Evolutionary conservation across 2,329 filamentous ascomycete species (phyloP).

Genomic region (Scedosporium aurantiacum): DNA sequence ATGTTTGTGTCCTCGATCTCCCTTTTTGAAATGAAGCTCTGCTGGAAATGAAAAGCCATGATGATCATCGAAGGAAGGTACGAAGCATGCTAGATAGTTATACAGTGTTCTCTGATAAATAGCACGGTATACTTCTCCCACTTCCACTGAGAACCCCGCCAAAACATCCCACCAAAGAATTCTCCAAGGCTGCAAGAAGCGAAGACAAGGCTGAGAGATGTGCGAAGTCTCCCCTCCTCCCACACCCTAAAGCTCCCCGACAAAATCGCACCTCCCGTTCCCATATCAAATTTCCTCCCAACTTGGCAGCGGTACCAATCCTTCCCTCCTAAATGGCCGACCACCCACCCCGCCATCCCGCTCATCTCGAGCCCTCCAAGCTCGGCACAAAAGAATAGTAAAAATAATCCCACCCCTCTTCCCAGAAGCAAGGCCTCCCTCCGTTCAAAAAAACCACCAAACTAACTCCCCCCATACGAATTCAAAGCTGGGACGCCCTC

Average conservation of each 20-base stretch:
- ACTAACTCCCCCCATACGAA: not conserved
- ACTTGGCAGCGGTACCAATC: not conserved
- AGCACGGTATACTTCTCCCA: not conserved
- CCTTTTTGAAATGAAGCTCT: no score
- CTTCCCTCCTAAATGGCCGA: not conserved
- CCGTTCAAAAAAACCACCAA: not conserved
- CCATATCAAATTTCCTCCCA: not conserved
- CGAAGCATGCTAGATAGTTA: no score
- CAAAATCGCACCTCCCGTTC: not conserved
- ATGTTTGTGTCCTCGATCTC: no score
- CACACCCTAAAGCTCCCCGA: not conserved
- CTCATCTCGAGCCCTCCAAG: slow-evolving; percentile 61
- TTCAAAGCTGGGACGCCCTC: slow-evolving; percentile 59
- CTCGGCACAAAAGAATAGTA: slow-evolving; percentile 89
- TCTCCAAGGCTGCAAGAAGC: not conserved
- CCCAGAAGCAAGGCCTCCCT: no score
- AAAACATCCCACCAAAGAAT: not conserved
- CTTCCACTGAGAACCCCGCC: no score
- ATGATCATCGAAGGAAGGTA: no score
- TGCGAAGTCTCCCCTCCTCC: not conserved
- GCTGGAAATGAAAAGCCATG: no score
- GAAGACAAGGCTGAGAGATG: not conserved
- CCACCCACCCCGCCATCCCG: slow-evolving; percentile 30
- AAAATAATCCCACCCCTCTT: not conserved
- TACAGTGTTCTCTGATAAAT: not conserved